Evolutionary conservation across 2,329 filamentous ascomycete species (phyloP).

Genomic region (Cordyceps sp.): DNA sequence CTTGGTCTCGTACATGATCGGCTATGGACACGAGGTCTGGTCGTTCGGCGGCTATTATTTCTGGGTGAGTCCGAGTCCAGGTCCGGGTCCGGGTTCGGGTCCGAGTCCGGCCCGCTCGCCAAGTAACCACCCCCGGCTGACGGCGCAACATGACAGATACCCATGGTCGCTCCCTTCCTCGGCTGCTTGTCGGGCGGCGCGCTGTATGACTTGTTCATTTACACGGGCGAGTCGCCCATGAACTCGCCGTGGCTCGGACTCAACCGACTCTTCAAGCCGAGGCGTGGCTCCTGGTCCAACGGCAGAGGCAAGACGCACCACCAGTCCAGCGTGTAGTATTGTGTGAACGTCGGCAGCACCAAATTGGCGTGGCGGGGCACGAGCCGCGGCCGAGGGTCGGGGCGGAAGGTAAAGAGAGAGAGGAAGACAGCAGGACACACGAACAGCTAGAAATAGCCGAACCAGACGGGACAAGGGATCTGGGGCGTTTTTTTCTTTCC

Average conservation of each 20-base stretch:
- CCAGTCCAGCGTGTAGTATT: too few relatives aligned
- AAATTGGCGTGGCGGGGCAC: too few relatives aligned
- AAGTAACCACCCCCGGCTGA: too few relatives aligned
- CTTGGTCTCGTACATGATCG: constrained; percentile 47
- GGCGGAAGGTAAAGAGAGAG: not conserved
- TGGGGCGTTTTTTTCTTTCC: too few relatives aligned
- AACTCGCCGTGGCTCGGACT: constrained; percentile 52
- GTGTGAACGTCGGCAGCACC: too few relatives aligned
- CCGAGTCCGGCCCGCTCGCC: not conserved
- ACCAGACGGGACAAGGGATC: too few relatives aligned
- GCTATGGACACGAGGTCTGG: constrained; percentile 53
- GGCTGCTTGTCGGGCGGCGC: constrained; percentile 48
- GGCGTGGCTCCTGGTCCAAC: constrained; percentile 16
- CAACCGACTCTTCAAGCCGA: constrained; percentile 26
- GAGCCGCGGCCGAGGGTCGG: too few relatives aligned
- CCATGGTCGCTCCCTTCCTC: constrained; percentile 54
- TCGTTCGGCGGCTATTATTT: constrained; percentile 54
- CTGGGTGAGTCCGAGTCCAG: constrained; percentile 44
- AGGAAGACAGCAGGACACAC: too few relatives aligned
- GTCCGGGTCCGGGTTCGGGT: too few relatives aligned
- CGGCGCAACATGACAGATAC: constrained; percentile 45
- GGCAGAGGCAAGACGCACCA: too few relatives aligned
- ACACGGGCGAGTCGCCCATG: constrained; percentile 52
- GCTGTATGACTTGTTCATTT: constrained; percentile 52
- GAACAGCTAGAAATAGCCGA: too few relatives aligned